phyloP scores from a whole-genome alignment of 768 basidiomycete genomes.

The Trichaptum fuscoviolaceum region DNA sequence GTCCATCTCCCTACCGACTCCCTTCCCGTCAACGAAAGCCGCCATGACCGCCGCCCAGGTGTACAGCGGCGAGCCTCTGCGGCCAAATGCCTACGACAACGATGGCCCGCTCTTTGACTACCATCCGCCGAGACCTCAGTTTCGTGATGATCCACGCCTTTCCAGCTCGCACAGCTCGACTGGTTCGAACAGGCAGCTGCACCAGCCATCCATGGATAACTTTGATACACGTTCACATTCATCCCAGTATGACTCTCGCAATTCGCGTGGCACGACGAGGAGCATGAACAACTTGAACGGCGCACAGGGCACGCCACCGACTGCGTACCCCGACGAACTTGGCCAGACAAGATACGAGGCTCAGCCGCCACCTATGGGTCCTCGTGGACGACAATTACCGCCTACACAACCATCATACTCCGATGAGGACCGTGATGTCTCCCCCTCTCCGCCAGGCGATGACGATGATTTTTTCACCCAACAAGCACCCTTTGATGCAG shows the following conservation, averaged over 20 bases:
- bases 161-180: background rate
- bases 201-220: background rate
- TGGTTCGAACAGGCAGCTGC: background rate
- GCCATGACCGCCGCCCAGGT: background rate
- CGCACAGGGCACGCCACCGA: background rate
- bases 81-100: background rate
- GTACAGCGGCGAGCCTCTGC: background rate
- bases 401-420: conserved; percentile 10
- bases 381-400: background rate
- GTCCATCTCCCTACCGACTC: background rate
- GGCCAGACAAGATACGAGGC: background rate
- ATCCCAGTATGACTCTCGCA: background rate
- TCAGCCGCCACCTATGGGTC: background rate
- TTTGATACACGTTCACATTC: conserved; percentile 1
- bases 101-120: background rate
- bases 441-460: conserved; percentile 20
- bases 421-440: conserved; percentile 32
- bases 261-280: background rate
- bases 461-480: conserved; percentile 35
- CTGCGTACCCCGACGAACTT: background rate
- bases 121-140: background rate
- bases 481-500: conserved; percentile 12
- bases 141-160: background rate
- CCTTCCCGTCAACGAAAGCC: background rate
- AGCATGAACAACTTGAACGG: background rate